Evolutionary conservation across 2,329 filamentous ascomycete genomes (phyloP).

Genomic region (Pseudodiploospora longispora): DNA sequence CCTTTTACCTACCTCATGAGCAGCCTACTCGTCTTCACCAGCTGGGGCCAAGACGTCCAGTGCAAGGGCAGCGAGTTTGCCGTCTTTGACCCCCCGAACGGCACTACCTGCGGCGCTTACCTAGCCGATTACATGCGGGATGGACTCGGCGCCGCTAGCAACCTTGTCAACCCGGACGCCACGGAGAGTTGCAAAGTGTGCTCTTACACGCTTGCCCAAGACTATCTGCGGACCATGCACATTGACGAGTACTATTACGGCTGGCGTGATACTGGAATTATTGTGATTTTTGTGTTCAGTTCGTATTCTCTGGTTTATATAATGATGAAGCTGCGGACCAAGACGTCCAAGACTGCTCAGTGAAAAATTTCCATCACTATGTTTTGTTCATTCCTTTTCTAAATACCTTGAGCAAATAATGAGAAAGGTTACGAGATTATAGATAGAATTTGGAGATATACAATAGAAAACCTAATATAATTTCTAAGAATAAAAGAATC

Average conservation of each 20-base stretch:
- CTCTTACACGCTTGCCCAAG: slow-evolving; percentile 47
- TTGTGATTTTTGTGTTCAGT: slow-evolving; percentile 46
- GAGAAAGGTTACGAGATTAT: too few relatives aligned
- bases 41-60: slow-evolving; percentile 38
- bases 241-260: slow-evolving; percentile 53
- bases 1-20: slow-evolving; percentile 56
- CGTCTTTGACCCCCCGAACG: slow-evolving; percentile 40
- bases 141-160: slow-evolving; percentile 36
- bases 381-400: too few relatives aligned
- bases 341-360: slow-evolving; percentile 39
- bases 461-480: too few relatives aligned
- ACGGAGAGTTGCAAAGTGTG: slow-evolving; percentile 52
- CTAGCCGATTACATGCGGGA: slow-evolving; percentile 39
- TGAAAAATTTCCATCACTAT: slow-evolving; percentile 9
- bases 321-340: slow-evolving; percentile 41
- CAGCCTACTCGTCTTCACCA: slow-evolving; percentile 42
- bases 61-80: slow-evolving; percentile 44
- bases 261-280: slow-evolving; percentile 58
- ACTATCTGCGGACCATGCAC: slow-evolving; percentile 54
- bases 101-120: slow-evolving; percentile 51
- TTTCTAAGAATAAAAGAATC: too few relatives aligned
- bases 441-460: too few relatives aligned
- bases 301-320: slow-evolving; percentile 41
- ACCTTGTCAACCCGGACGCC: slow-evolving; percentile 53
- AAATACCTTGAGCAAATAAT: too few relatives aligned